phyloP scores from a whole-genome alignment of 129 eudicot species.

The Kitagawia praeruptora region DNA sequence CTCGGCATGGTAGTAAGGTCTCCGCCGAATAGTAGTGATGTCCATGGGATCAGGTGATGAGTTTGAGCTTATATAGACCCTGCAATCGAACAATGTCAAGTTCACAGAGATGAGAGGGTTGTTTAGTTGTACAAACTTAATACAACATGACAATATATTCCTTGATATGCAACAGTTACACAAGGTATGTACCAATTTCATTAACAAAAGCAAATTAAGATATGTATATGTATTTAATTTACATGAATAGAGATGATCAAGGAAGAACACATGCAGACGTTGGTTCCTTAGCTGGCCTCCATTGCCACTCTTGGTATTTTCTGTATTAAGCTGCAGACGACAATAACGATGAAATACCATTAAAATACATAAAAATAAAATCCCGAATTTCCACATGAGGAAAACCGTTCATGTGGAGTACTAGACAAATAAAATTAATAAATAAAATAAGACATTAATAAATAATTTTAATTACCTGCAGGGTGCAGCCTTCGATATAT shows the following conservation, averaged over 20 bases:
- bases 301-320: background rate
- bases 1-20: conserved; percentile 44
- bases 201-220: background rate
- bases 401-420: background rate
- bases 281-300: background rate
- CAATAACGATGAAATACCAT: background rate
- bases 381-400: background rate
- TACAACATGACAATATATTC: background rate
- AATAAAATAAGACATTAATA: background rate
- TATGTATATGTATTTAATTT: background rate
- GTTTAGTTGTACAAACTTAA: background rate
- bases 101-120: too few relatives aligned
- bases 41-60: background rate
- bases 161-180: background rate
- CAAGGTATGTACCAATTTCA: background rate
- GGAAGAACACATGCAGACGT: background rate
- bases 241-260: background rate
- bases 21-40: background rate
- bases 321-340: background rate
- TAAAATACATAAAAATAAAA: background rate
- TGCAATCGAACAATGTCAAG: background rate
- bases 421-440: background rate
- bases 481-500: background rate
- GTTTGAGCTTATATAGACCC: background rate
- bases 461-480: background rate